These are phyloP conservation scores for Starmerella potacharoeniae DNA, from an alignment of 805 yeast species.

Conservation along the genomic window DNA sequence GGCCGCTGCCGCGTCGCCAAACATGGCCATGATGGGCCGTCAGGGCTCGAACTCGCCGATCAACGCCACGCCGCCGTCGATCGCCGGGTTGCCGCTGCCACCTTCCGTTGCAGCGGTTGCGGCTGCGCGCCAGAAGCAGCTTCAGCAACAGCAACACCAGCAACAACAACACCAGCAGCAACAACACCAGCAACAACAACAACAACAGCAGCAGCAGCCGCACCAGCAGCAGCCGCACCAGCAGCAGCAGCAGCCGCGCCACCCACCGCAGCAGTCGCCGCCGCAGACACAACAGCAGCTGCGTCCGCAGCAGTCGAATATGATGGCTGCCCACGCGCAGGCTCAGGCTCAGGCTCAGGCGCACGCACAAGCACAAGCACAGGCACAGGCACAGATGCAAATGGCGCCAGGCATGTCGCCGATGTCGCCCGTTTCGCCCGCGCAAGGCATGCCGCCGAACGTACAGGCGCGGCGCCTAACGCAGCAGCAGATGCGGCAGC, in stretches of 20 bases:
- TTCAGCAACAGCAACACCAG: slow-evolving; percentile 14
- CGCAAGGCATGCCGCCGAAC: neutral
- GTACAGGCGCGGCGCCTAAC: neutral
- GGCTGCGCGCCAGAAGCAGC: slow-evolving; percentile 5
- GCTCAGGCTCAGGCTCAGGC: no score
- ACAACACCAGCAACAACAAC: slow-evolving; percentile 19
- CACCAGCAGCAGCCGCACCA: neutral
- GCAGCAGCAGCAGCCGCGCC: slow-evolving; percentile 17
- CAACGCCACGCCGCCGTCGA: slow-evolving; percentile 15
- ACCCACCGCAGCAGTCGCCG: slow-evolving; percentile 9
- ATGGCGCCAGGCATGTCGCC: neutral
- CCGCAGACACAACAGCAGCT: slow-evolving; percentile 1
- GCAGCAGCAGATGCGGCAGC: neutral
- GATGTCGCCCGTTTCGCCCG: neutral
- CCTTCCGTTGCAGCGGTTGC: slow-evolving; percentile 24
- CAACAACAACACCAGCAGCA: slow-evolving; percentile 13
- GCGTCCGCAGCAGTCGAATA: slow-evolving; percentile 12
- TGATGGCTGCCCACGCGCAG: neutral
- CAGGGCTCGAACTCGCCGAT: neutral
- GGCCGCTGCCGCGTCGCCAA: neutral
- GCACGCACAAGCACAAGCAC: no score
- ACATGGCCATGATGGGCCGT: neutral
- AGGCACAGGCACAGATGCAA: neutral
- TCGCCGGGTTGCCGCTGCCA: slow-evolving; percentile 24
- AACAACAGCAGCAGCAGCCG: slow-evolving; percentile 9